A percentile compares a stretch with the other conserved stretches of the same genome.
phyloP scores from a whole-genome alignment of 2,329 filamentous ascomycete species.

The Immersiporthe knoxdaviesiana region DNA sequence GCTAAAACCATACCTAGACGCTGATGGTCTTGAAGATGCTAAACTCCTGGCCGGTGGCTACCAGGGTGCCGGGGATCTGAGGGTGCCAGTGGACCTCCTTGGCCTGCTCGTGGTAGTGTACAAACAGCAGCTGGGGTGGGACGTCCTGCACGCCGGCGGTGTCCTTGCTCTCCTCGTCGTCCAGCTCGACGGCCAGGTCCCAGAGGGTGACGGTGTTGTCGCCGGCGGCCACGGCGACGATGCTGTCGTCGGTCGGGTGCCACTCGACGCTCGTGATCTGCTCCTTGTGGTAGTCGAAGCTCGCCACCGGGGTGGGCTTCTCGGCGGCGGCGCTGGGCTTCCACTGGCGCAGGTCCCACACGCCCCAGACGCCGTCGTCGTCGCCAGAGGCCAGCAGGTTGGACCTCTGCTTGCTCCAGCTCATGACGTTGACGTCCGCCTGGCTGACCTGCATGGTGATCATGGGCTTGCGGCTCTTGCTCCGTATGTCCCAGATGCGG shows the following conservation, averaged over 20 bases:
- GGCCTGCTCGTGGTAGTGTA: conserved; percentile 92
- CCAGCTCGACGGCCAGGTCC: conserved; percentile 95
- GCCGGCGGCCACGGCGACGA: conserved; percentile 86
- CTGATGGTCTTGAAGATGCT: conserved; percentile 84
- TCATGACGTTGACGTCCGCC: conserved; percentile 93
- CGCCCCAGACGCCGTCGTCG: conserved; percentile 91
- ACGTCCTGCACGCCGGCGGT: conserved; percentile 86
- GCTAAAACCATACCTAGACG: conserved; percentile 55
- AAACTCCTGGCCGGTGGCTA: conserved; percentile 91
- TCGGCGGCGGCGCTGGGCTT: conserved; percentile 62
- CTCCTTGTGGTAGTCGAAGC: conserved; percentile 93
- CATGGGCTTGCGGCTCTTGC: conserved; percentile 86
- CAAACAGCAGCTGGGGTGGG: conserved; percentile 91
- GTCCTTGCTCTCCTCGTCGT: conserved; percentile 94
- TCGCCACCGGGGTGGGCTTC: conserved; percentile 81
- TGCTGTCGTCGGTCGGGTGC: conserved; percentile 96
- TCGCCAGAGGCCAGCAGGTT: conserved; percentile 91
- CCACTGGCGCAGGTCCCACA: conserved; percentile 97
- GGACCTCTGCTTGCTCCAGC: conserved; percentile 86
- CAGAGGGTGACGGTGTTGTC: conserved; percentile 95
- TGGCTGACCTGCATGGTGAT: conserved; percentile 82
- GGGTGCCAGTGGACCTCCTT: conserved; percentile 98
- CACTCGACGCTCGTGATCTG: conserved; percentile 96
- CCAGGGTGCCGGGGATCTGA: conserved; percentile 86
- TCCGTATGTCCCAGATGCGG: conserved; percentile 93